Percentiles rank a stretch among this genome's conserved stretches.
Conservation (phyloP, 2,329 filamentous ascomycete genomes). For the Trichoderma oligosporum region DNA sequence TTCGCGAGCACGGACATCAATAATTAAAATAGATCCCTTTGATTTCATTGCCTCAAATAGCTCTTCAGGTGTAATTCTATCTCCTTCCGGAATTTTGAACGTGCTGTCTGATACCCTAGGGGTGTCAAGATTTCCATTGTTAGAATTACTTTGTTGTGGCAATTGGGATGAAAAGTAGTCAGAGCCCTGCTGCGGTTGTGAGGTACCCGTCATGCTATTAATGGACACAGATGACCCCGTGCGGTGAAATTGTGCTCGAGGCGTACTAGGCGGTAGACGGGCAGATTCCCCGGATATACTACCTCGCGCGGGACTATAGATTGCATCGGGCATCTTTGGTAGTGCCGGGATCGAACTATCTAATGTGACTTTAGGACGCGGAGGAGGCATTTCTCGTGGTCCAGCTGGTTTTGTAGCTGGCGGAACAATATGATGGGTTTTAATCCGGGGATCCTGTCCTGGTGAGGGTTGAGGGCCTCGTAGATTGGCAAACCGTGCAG, state of each 20-base stretch:
- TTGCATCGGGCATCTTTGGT: conserved; percentile 69
- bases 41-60: conserved; percentile 65
- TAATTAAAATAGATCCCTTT: conserved; percentile 64
- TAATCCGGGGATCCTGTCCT: conserved; percentile 51
- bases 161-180: conserved; percentile 33
- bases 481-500: conserved; percentile 55
- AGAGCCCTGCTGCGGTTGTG: conserved; percentile 30
- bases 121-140: conserved; percentile 18
- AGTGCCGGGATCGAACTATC: conserved; percentile 53
- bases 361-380: conserved; percentile 43
- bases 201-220: conserved; percentile 28
- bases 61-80: conserved; percentile 63
- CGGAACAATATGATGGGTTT: conserved; percentile 45
- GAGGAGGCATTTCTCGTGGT: conserved; percentile 51
- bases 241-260: conserved; percentile 59
- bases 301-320: conserved; percentile 74
- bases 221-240: conserved; percentile 50
- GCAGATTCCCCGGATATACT: conserved; percentile 63
- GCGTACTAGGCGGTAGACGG: conserved; percentile 61
- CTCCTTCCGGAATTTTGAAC: conserved; percentile 50
- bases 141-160: conserved; percentile 29
- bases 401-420: conserved; percentile 36
- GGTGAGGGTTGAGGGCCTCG: conserved; percentile 41
- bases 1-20: conserved; percentile 78
- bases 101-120: conserved; percentile 39